Conservation (phyloP, 768 basidiomycete genomes). For the Russula emetica region DNA sequence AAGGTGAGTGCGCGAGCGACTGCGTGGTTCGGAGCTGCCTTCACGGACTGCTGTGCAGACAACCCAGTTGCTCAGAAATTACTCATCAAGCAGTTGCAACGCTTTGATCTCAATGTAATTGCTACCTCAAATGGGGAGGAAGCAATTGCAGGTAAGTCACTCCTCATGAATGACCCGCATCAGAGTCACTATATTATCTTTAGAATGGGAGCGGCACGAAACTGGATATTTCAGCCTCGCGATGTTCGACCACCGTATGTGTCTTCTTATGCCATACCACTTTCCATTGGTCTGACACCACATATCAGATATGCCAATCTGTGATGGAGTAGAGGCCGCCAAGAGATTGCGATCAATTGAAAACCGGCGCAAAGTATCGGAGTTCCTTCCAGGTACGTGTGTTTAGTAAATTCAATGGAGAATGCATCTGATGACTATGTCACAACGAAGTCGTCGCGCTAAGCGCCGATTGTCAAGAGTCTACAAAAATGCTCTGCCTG, state of each 20-base stretch:
- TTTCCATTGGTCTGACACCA: background rate
- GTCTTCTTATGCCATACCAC: background rate
- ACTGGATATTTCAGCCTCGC: conserved; percentile 68
- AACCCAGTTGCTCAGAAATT: conserved; percentile 68
- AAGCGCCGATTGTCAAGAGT: conserved; percentile 74
- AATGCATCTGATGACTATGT: background rate
- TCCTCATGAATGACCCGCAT: background rate
- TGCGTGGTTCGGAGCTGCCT: background rate
- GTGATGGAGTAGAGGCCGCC: conserved; percentile 71
- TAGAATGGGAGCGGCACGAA: conserved; percentile 65
- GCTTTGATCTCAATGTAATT: conserved; percentile 54
- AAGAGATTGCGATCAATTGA: conserved; percentile 60
- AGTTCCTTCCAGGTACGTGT: conserved; percentile 53
- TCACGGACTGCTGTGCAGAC: conserved; percentile 39
- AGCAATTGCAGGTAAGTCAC: conserved; percentile 48
- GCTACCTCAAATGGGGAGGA: conserved; percentile 67
- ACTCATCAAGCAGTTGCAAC: conserved; percentile 61
- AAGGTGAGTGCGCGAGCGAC: conserved; percentile 43
- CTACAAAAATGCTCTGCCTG: conserved; percentile 69
- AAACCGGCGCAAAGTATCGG: conserved; percentile 47
- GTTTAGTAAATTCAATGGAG: background rate
- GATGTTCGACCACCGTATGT: conserved; percentile 66
- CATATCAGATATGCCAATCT: conserved; percentile 68
- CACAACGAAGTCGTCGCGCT: conserved; percentile 54
- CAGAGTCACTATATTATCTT: conserved; percentile 5